Evolutionary conservation across 1,139 yeast species (phyloP).

Genomic region (Taphrina communis): DNA sequence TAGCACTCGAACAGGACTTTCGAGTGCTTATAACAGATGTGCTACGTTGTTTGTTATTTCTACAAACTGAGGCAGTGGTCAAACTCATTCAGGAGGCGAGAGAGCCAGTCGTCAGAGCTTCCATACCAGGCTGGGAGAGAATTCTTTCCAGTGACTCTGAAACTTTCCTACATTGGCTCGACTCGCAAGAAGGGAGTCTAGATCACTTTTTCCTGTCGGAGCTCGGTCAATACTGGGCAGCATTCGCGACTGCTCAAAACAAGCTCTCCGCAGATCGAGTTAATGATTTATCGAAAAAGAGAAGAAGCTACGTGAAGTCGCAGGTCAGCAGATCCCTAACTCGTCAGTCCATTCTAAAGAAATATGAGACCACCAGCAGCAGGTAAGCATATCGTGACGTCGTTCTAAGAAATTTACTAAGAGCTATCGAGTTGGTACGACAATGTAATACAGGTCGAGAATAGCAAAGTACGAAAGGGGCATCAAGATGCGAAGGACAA

Average conservation of each 20-base stretch:
- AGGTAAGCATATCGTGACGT: not conserved
- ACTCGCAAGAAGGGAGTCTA: slow-evolving; percentile 39
- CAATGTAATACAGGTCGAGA: slow-evolving; percentile 48
- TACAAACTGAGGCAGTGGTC: slow-evolving; percentile 32
- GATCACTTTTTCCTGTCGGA: slow-evolving; percentile 45
- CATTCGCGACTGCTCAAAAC: slow-evolving; percentile 43
- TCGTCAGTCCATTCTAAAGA: not conserved
- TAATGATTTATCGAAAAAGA: slow-evolving; percentile 27
- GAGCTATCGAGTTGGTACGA: slow-evolving; percentile 21
- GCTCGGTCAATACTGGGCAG: slow-evolving; percentile 45
- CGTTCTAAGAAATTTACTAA: too few relatives aligned
- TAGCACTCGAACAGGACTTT: slow-evolving; percentile 36
- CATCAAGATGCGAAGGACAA: slow-evolving; percentile 71
- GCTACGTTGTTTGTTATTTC: slow-evolving; percentile 45
- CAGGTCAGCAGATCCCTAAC: not conserved
- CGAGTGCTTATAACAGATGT: slow-evolving; percentile 44
- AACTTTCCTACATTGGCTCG: slow-evolving; percentile 44
- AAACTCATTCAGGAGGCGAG: slow-evolving; percentile 13
- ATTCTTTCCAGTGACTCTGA: slow-evolving; percentile 44
- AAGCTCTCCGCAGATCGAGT: slow-evolving; percentile 40
- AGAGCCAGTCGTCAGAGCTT: slow-evolving; percentile 4
- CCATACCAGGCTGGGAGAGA: slow-evolving; percentile 7
- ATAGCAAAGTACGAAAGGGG: slow-evolving; percentile 58
- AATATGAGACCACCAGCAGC: slow-evolving; percentile 27
- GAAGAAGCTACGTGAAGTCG: slow-evolving; percentile 40